These are phyloP conservation scores for Bryoerythrophyllum caledonicum DNA, from an alignment of 225 moss, liverwort and hornwort genomes.

Conservation along the genomic window DNA sequence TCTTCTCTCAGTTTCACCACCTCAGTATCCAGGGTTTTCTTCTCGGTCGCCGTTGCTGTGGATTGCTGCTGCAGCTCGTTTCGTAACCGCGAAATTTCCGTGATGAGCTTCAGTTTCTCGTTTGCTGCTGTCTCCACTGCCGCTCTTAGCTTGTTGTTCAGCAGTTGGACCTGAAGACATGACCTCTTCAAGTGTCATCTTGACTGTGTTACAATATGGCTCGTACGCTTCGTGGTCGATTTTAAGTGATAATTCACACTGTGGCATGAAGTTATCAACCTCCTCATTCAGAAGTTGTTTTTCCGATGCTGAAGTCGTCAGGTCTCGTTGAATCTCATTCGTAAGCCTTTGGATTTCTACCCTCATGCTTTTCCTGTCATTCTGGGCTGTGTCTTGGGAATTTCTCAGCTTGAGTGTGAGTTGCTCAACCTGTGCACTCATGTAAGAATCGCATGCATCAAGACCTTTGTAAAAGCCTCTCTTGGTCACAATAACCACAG, in stretches of 20 bases:
- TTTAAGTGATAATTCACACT: background rate
- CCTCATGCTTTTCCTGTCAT: slow-evolving; percentile 48
- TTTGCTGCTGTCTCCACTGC: slow-evolving; percentile 25
- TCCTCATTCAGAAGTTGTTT: slow-evolving; percentile 41
- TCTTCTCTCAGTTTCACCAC: slow-evolving; percentile 34
- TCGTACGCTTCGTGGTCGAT: background rate
- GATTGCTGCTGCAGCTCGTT: slow-evolving; percentile 44
- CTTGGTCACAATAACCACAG: background rate
- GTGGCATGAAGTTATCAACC: background rate
- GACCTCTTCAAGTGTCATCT: background rate
- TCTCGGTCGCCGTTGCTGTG: slow-evolving; percentile 26
- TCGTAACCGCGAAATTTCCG: slow-evolving; percentile 31
- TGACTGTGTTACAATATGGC: background rate
- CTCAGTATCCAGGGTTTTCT: slow-evolving; percentile 23
- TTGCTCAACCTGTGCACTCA: slow-evolving; percentile 30
- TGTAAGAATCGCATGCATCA: background rate
- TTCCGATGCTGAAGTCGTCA: slow-evolving; percentile 20
- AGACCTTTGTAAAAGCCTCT: background rate
- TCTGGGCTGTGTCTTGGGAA: slow-evolving; percentile 45
- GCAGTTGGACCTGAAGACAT: slow-evolving; percentile 30
- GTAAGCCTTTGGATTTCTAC: slow-evolving; percentile 51
- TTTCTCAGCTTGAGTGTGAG: slow-evolving; percentile 38
- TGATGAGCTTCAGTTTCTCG: slow-evolving; percentile 35
- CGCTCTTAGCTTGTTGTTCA: slow-evolving; percentile 35
- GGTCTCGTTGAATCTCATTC: slow-evolving; percentile 41